Percentiles rank a stretch among this genome's conserved stretches.
These are phyloP conservation scores for Amphichorda felina DNA, from an alignment of 2,329 filamentous ascomycete genomes.

Conservation along the genomic window DNA sequence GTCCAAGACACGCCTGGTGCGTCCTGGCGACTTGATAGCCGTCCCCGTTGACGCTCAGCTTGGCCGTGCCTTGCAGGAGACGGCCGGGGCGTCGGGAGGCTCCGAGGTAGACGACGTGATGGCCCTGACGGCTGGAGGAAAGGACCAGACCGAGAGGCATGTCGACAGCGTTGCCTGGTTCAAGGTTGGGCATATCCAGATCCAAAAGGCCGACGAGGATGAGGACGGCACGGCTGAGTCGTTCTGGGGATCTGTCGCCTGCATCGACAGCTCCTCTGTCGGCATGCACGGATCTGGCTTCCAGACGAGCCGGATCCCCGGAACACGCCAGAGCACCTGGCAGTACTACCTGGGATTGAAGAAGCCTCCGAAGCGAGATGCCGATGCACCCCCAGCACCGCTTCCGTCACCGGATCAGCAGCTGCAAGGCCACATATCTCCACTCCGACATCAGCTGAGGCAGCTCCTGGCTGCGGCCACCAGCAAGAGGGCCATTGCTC, in stretches of 20 bases:
- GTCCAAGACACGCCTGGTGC: slow-evolving; percentile 67
- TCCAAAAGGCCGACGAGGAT: slow-evolving; percentile 38
- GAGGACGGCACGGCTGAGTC: slow-evolving; percentile 53
- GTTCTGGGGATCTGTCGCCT: slow-evolving; percentile 75
- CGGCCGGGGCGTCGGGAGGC: slow-evolving; percentile 38
- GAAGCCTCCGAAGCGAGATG: slow-evolving; percentile 40
- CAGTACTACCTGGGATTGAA: slow-evolving; percentile 79
- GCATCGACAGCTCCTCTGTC: slow-evolving; percentile 76
- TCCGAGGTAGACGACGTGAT: slow-evolving; percentile 62
- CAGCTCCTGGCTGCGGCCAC: slow-evolving; percentile 83
- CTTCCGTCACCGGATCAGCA: slow-evolving; percentile 24
- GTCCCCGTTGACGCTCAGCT: slow-evolving; percentile 81
- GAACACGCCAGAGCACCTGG: slow-evolving; percentile 68
- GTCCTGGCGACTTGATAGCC: slow-evolving; percentile 77
- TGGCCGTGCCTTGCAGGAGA: slow-evolving; percentile 69
- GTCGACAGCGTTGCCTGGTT: slow-evolving; percentile 77
- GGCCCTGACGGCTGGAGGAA: slow-evolving; percentile 26
- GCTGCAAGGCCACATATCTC: slow-evolving; percentile 38
- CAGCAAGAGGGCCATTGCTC: slow-evolving; percentile 72
- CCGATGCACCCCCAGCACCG: slow-evolving; percentile 24
- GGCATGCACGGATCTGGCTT: slow-evolving; percentile 88
- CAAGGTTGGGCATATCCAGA: slow-evolving; percentile 64
- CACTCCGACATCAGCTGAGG: slow-evolving; percentile 58
- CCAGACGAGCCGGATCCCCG: slow-evolving; percentile 69
- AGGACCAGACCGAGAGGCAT: slow-evolving; percentile 10